Base-by-base conservation (phyloP, 2,329 filamentous ascomycete genomes). In the Dactylellina leptospora region DNA sequence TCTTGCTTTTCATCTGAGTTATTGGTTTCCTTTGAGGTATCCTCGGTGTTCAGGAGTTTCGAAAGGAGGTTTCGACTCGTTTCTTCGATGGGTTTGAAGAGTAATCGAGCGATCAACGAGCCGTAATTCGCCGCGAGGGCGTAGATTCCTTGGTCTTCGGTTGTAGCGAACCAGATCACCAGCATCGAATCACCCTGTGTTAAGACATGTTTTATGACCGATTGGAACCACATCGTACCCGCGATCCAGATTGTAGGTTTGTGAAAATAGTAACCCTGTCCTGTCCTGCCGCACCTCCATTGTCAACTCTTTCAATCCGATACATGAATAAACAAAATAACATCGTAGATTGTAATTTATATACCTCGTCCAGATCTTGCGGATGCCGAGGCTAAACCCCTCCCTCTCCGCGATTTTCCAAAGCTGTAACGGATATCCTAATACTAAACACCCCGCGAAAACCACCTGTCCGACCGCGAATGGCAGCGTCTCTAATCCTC, bases 31-130 rank as follows among this genome's bases (percentile, higher is more conserved):
- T 40, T 40, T 40, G 36, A 11, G 36, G 36, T 66, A 4, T 69
- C 48, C 72, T 76, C 45, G 69, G 77, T 83, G 80, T 81, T 81
- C 20, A 97, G 86, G 0, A 96, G 83, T 30, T 90, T 90, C 56
- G 92, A 93, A 77, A 97, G 97, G 78, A 96, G 88, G 78, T 89
- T 92, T 38, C 96, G 89, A 74, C 90, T 93, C 79, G 90, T 93
- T 80, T 99, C 96, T 80, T 99, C 95, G 70, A 99, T 87, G 5
- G 95, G 96, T 77, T 97, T 95, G 79, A 99, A 93, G 54, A 99
- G 82, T 74, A 97, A 86, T 2, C 95, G 87, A 0, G 95, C 95
- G 25, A 96, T 82, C 0, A 99, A 85, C 1, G 93, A 91, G 20
- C 95, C 95, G 79, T 95, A 99, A 80, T 97, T 99, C 76, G 92